phyloP scores from a whole-genome alignment of 2,329 filamentous ascomycete species.

The Phyllosticta paracitricarpa region DNA sequence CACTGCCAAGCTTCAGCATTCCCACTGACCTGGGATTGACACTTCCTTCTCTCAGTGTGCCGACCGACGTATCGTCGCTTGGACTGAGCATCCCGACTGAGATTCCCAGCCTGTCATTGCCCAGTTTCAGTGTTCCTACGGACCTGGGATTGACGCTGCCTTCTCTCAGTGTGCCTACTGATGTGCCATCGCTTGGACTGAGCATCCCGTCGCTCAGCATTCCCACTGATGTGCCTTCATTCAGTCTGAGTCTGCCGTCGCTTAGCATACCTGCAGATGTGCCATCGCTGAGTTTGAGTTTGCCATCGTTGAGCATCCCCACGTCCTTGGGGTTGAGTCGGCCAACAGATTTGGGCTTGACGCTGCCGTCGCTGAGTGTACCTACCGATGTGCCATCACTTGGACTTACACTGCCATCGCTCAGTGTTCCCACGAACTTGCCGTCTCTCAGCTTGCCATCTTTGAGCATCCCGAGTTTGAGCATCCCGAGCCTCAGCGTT shows the following conservation, averaged over 20 bases:
- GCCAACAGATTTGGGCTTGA: background rate
- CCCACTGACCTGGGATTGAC: background rate
- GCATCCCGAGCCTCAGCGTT: background rate
- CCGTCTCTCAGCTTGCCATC: background rate
- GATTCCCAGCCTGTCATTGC: background rate
- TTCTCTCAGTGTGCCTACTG: background rate
- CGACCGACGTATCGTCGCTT: background rate
- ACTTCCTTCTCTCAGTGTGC: background rate
- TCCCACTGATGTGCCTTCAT: background rate
- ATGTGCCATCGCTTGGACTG: background rate
- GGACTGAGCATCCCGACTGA: background rate
- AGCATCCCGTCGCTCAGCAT: background rate
- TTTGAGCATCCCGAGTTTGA: background rate
- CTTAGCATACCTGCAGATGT: background rate
- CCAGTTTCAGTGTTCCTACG: background rate
- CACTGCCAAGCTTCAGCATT: too few species aligned
- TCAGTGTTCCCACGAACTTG: background rate
- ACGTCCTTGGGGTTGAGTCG: background rate
- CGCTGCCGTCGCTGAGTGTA: background rate
- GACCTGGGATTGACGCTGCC: background rate
- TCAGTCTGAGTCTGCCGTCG: background rate
- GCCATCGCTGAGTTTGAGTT: background rate
- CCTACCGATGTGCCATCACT: background rate
- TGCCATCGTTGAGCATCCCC: background rate
- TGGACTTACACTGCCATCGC: background rate